These are phyloP conservation scores for Hypomontagnella submonticulosa DNA, from an alignment of 495 filamentous ascomycete species.

Conservation along the genomic window DNA sequence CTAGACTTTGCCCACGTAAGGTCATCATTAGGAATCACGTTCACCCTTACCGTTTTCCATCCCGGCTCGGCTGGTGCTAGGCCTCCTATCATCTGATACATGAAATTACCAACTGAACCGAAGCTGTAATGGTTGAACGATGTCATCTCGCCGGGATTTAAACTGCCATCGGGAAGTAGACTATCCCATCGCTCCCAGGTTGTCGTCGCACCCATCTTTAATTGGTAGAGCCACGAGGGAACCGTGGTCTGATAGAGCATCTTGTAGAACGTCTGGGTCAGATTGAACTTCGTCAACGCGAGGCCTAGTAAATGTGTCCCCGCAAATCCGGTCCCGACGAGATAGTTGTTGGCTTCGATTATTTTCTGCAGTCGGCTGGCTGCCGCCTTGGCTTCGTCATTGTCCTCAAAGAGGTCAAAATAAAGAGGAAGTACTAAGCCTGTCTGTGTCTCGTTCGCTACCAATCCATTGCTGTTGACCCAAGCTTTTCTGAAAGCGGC, in stretches of 20 bases:
- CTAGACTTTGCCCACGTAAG: slow-evolving; percentile 46
- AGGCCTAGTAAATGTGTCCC: slow-evolving; percentile 63
- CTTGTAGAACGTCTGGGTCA: slow-evolving; percentile 48
- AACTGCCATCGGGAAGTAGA: slow-evolving; percentile 59
- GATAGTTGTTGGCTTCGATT: slow-evolving; percentile 55
- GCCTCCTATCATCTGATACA: slow-evolving; percentile 49
- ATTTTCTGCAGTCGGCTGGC: slow-evolving; percentile 50
- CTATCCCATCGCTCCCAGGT: slow-evolving; percentile 69
- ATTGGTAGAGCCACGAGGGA: slow-evolving; percentile 64
- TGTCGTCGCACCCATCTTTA: slow-evolving; percentile 63
- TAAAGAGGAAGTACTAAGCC: slow-evolving; percentile 56
- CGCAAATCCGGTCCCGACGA: slow-evolving; percentile 65
- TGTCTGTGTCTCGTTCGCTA: slow-evolving; percentile 63
- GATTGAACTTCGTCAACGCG: slow-evolving; percentile 53
- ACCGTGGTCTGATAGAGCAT: slow-evolving; percentile 50
- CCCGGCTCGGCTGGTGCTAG: slow-evolving; percentile 48
- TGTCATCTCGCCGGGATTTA: slow-evolving; percentile 66
- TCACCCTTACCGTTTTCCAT: slow-evolving; percentile 49
- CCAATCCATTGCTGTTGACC: slow-evolving; percentile 50
- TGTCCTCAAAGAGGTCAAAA: slow-evolving; percentile 52
- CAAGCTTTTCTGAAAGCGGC: slow-evolving; percentile 56
- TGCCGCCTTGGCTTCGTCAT: slow-evolving; percentile 35
- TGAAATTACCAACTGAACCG: slow-evolving; percentile 50
- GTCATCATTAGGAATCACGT: slow-evolving; percentile 45
- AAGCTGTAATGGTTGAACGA: slow-evolving; percentile 61